Percentiles rank a stretch among this genome's conserved stretches.
These are phyloP conservation scores for Cytospora piceicola DNA, from an alignment of 2,329 filamentous ascomycete species.

Conservation along the genomic window DNA sequence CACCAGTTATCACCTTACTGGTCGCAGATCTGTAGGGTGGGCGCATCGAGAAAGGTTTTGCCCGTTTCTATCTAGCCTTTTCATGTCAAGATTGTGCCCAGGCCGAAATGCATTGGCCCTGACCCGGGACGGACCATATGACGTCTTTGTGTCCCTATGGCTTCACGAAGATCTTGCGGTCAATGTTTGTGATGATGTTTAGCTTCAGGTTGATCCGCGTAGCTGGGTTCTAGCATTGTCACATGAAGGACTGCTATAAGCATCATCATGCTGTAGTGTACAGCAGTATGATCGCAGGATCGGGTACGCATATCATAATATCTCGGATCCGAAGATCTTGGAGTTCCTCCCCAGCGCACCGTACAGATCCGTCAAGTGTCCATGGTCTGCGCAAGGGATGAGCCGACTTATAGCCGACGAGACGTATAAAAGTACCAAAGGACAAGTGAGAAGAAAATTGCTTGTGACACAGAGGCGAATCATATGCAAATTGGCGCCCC, in stretches of 20 bases:
- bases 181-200: background rate
- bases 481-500: conserved; percentile 21
- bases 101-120: background rate
- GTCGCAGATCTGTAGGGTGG: too few relatives aligned
- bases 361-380: background rate
- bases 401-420: background rate
- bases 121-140: background rate
- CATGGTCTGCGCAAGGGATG: background rate
- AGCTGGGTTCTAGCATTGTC: conserved; percentile 17
- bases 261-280: conserved; percentile 11
- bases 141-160: background rate
- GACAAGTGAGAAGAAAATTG: conserved; percentile 25
- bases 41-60: too few relatives aligned
- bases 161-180: background rate
- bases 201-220: conserved; percentile 4
- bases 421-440: background rate
- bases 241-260: conserved; percentile 13
- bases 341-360: background rate
- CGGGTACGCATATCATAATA: background rate
- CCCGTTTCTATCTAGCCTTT: too few relatives aligned
- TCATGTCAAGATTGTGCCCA: background rate
- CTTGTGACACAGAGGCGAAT: conserved; percentile 28
- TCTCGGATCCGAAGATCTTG: too few relatives aligned
- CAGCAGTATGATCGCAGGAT: background rate
- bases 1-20: too few relatives aligned